These are phyloP conservation scores for Neurospora sp. DNA, from an alignment of 495 filamentous ascomycete genomes.

Conservation along the genomic window DNA sequence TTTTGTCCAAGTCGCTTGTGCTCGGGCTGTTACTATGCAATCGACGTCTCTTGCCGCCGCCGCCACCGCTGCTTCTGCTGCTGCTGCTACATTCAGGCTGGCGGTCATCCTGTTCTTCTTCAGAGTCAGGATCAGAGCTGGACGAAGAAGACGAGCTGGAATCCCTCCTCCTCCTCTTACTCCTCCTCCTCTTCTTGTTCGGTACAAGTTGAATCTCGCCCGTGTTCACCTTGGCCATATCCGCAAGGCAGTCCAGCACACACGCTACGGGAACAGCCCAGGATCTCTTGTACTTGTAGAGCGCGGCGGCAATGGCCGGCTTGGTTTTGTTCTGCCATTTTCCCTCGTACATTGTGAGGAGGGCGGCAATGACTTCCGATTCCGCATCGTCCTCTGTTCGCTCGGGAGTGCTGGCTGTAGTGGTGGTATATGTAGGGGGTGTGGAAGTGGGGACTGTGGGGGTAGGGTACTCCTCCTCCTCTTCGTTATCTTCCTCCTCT, in stretches of 20 bases:
- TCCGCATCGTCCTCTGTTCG: no score
- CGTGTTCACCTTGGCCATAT: background rate
- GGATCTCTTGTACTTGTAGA: background rate
- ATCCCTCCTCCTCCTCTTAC: no score
- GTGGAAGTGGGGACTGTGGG: no score
- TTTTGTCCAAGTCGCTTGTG: background rate
- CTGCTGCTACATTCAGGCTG: background rate
- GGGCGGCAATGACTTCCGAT: no score
- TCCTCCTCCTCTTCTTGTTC: background rate
- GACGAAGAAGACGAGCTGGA: background rate
- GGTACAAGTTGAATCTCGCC: background rate
- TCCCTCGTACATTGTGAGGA: no score
- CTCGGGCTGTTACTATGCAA: background rate
- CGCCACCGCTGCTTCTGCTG: background rate
- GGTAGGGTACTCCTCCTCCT: background rate
- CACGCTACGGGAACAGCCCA: background rate
- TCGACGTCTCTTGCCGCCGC: background rate
- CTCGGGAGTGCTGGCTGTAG: background rate
- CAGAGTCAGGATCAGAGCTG: background rate
- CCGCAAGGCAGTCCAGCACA: background rate
- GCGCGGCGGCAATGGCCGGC: background rate
- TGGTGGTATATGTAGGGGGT: background rate
- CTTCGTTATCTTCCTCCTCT: background rate
- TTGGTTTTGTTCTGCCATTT: background rate
- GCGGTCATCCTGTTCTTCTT: background rate